Conservation (phyloP, 1,284 basidiomycete species). For the Ceratobasidium sp. region DNA sequence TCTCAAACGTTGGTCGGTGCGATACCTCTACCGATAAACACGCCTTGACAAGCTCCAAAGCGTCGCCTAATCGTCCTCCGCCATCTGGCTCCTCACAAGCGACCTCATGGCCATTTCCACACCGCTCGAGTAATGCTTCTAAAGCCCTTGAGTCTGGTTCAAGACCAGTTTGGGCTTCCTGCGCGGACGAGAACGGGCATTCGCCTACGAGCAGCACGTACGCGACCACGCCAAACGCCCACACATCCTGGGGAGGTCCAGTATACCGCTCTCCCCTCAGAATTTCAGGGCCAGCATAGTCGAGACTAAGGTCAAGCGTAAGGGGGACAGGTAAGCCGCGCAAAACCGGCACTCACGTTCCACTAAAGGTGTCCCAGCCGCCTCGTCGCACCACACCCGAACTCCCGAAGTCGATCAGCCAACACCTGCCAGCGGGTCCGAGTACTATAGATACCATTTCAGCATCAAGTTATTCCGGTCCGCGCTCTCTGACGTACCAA, state of each 20-base stretch:
- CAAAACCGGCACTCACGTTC: slow-evolving; percentile 71
- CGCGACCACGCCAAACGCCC: slow-evolving; percentile 98
- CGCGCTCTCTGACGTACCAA: slow-evolving; percentile 60
- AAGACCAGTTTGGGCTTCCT: slow-evolving; percentile 83
- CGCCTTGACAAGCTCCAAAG: slow-evolving; percentile 78
- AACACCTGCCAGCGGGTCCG: slow-evolving; percentile 74
- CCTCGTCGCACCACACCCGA: slow-evolving; percentile 85
- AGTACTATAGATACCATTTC: slow-evolving; percentile 59
- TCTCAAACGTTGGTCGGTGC: slow-evolving; percentile 83
- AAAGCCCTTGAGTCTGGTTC: slow-evolving; percentile 61
- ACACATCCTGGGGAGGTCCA: slow-evolving; percentile 97
- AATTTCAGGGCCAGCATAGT: slow-evolving; percentile 98
- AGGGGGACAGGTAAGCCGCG: neutral
- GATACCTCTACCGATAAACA: slow-evolving; percentile 79
- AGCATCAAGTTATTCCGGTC: slow-evolving; percentile 51
- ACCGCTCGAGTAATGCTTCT: slow-evolving; percentile 67
- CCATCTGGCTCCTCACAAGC: slow-evolving; percentile 70
- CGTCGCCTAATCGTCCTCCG: slow-evolving; percentile 82
- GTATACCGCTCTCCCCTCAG: slow-evolving; percentile 92
- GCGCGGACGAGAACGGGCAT: slow-evolving; percentile 90
- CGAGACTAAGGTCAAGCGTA: slow-evolving; percentile 66
- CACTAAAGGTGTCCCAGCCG: slow-evolving; percentile 96
- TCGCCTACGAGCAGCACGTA: slow-evolving; percentile 96
- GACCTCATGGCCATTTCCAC: slow-evolving; percentile 62
- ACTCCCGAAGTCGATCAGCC: slow-evolving; percentile 97